These are phyloP conservation scores for Ustilago tritici DNA, from an alignment of 1,284 basidiomycete genomes.

Conservation along the genomic window DNA sequence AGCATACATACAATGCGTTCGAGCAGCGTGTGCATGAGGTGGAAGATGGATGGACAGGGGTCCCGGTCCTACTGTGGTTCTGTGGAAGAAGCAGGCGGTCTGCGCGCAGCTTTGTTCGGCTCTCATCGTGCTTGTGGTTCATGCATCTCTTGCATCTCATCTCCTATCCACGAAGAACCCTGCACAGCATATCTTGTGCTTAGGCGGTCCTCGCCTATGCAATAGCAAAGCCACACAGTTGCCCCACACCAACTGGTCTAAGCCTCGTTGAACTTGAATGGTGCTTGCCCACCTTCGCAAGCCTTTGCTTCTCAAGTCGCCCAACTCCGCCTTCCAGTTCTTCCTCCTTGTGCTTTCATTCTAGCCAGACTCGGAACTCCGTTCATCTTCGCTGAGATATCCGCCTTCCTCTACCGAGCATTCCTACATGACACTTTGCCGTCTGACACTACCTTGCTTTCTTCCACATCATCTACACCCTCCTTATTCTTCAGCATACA, in stretches of 20 bases:
- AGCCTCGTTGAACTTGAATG: background rate
- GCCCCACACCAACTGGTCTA: background rate
- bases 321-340: constrained; percentile 2
- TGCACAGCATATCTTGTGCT: background rate
- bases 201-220: background rate
- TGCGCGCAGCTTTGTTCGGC: background rate
- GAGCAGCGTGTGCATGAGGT: background rate
- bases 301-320: constrained; percentile 6
- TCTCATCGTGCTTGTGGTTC: constrained; percentile 1
- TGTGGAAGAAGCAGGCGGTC: background rate
- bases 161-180: constrained; percentile 3
- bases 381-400: constrained; percentile 4
- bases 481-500: background rate
- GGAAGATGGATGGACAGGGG: constrained; percentile 12
- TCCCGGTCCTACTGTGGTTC: background rate
- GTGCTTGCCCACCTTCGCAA: background rate
- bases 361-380: constrained; percentile 11
- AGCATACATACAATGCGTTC: no score
- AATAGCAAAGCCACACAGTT: background rate
- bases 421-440: background rate
- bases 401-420: background rate
- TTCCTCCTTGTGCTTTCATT: constrained; percentile 1
- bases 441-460: background rate
- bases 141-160: constrained; percentile 5
- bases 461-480: background rate